Base-by-base conservation (phyloP, 2,329 filamentous ascomycete genomes). In the Penicillium sp. region DNA sequence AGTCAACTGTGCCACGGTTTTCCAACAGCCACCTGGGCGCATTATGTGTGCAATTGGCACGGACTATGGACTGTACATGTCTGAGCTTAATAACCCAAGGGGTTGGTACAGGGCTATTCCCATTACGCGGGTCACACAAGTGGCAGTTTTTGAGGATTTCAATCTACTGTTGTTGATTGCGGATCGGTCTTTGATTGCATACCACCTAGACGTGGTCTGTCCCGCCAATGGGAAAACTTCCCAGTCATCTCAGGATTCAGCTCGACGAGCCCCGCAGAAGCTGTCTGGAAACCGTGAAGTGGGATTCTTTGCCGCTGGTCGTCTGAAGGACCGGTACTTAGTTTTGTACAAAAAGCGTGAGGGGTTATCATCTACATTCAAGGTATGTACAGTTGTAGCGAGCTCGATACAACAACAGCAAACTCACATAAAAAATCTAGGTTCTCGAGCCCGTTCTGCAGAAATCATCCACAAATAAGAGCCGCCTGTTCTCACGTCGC, bases 321-420 rank as follows among this genome's bases (percentile, higher is more conserved):
- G 90, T 58, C 97, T 99, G 92, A 99, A 99, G 80, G 94, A 99
- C 60, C 86, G 94, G 8, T 92, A 89, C 63, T 80, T 99, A 8
- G 87, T 99, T 29, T 93, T 99, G 74, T 99, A 97, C 83, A 97
- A 97, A 78, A 95, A 95, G 72, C 90, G 91, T 60, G 94, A 97
- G 72, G 89, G 89, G 29, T 82, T 97, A 60, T 91, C 92, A 67
- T 97, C 91, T 25, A 96, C 90, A 0, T 97, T 99, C 83, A 97
- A 85, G 70, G 78, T 78, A 66, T 49, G 65, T 63, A 56, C 58
- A 44, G 2, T 6, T 4, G 6, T 11, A 23, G 29, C 7, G 3
- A 31, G 40, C 10, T 6, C 2, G 4, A 25, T 15, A 21, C 7
- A 23, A 15, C 10, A 36, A 15, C 29, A 40, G 11, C 21, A 53